Conservation (phyloP, 2,329 filamentous ascomycete species). For the Beauveria sp. region DNA sequence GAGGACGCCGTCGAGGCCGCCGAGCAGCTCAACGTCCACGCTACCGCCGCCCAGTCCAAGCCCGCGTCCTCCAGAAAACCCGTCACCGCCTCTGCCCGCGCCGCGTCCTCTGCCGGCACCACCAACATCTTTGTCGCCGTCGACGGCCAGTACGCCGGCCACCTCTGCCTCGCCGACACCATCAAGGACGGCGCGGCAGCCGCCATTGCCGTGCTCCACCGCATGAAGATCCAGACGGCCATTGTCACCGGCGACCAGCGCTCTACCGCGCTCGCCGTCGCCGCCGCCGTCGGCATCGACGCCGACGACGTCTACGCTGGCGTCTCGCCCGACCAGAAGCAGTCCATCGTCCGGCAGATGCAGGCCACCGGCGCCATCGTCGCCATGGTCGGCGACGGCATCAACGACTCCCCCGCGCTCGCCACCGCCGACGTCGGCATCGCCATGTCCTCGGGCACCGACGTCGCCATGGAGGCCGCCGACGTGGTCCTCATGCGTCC, state of each 20-base stretch:
- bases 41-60: slow-evolving; percentile 52
- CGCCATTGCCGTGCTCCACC: slow-evolving; percentile 71
- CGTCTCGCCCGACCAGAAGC: slow-evolving; percentile 88
- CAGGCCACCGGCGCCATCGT: slow-evolving; percentile 70
- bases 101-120: slow-evolving; percentile 53
- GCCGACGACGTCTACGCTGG: slow-evolving; percentile 71
- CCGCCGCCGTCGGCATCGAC: slow-evolving; percentile 72
- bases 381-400: slow-evolving; percentile 96
- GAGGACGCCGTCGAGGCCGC: slow-evolving; percentile 55
- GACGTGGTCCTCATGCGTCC: slow-evolving; percentile 94
- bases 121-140: slow-evolving; percentile 92
- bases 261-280: slow-evolving; percentile 77
- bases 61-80: slow-evolving; percentile 28
- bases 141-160: slow-evolving; percentile 71
- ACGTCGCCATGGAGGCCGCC: slow-evolving; percentile 95
- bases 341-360: slow-evolving; percentile 70
- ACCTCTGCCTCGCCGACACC: slow-evolving; percentile 77
- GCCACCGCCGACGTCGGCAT: slow-evolving; percentile 91
- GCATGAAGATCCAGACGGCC: slow-evolving; percentile 78
- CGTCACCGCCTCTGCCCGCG: slow-evolving; percentile 2
- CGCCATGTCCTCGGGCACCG: slow-evolving; percentile 84
- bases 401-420: slow-evolving; percentile 95
- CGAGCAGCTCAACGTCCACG: slow-evolving; percentile 46
- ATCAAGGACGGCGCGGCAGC: slow-evolving; percentile 83
- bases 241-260: slow-evolving; percentile 92